Evolutionary conservation across 306 rosid genomes (phyloP).

Genomic region (Inga oerstediana): DNA sequence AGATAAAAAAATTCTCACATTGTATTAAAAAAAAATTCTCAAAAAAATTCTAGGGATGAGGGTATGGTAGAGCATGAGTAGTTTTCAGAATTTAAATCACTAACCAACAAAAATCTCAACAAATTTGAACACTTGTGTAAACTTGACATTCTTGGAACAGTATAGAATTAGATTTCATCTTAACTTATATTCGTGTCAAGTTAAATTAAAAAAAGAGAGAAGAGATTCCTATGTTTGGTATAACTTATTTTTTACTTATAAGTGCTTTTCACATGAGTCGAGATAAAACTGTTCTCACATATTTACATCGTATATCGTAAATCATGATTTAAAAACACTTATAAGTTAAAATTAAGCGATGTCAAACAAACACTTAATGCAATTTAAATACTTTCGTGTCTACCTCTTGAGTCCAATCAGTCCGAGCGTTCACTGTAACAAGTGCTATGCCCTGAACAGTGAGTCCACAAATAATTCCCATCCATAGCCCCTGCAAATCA

Average conservation of each 20-base stretch:
- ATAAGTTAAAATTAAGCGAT: too few species aligned
- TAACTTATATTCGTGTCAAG: background rate
- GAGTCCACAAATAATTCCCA: slow-evolving; percentile 67
- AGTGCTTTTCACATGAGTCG: too few species aligned
- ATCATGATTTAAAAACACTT: too few species aligned
- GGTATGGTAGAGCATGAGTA: background rate
- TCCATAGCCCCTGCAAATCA: slow-evolving; percentile 58
- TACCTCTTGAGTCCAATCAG: slow-evolving; percentile 59
- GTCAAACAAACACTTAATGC: background rate
- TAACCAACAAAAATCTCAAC: background rate
- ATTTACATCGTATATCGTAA: too few species aligned
- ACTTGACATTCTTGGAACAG: background rate
- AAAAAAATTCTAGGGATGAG: background rate
- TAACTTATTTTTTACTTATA: too few species aligned
- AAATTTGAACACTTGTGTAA: background rate
- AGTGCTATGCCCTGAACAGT: slow-evolving; percentile 53
- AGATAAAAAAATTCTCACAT: background rate
- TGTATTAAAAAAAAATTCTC: background rate
- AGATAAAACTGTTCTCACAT: too few species aligned
- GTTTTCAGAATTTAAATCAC: too few species aligned
- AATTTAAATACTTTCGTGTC: background rate
- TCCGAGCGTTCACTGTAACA: slow-evolving; percentile 36
- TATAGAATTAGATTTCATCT: background rate
- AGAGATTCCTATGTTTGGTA: background rate
- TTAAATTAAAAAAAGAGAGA: background rate